Percentiles rank a stretch among this genome's conserved stretches.
These are phyloP conservation scores for Leccinum griseonigrum DNA, from an alignment of 1,284 basidiomycete species.

Conservation along the genomic window DNA sequence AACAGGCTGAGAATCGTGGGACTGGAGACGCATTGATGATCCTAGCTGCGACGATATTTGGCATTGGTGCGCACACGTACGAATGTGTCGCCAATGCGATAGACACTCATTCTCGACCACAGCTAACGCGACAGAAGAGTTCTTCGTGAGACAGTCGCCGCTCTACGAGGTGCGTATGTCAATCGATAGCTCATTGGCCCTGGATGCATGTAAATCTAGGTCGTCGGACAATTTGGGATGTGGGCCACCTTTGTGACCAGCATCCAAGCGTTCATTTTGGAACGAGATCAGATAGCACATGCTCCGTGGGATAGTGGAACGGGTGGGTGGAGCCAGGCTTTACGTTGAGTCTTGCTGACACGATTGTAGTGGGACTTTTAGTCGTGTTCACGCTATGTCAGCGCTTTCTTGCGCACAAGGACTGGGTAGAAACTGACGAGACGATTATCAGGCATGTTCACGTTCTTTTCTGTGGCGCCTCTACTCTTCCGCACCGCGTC, in stretches of 20 bases:
- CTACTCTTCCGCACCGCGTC: slow-evolving; percentile 79
- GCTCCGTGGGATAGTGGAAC: slow-evolving; percentile 70
- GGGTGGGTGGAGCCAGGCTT: slow-evolving; percentile 40
- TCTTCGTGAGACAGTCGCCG: slow-evolving; percentile 75
- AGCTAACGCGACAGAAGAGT: slow-evolving; percentile 87
- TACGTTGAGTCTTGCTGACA: neutral
- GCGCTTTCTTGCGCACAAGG: slow-evolving; percentile 3
- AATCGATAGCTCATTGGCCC: neutral
- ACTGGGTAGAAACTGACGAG: slow-evolving; percentile 10
- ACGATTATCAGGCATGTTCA: slow-evolving; percentile 62
- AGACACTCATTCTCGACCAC: slow-evolving; percentile 2
- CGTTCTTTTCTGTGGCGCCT: slow-evolving; percentile 81
- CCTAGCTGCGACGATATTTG: slow-evolving; percentile 79
- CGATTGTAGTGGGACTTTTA: slow-evolving; percentile 60
- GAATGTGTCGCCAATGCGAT: neutral
- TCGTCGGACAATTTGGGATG: slow-evolving; percentile 82
- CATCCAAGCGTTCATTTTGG: slow-evolving; percentile 69
- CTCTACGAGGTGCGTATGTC: slow-evolving; percentile 60
- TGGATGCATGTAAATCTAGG: slow-evolving; percentile 33
- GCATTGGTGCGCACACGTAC: slow-evolving; percentile 59
- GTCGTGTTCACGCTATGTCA: slow-evolving; percentile 61
- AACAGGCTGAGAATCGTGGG: slow-evolving; percentile 55
- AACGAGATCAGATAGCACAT: slow-evolving; percentile 59
- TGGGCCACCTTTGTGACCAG: slow-evolving; percentile 77
- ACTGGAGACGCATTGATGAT: slow-evolving; percentile 85